Base-by-base conservation (phyloP, 129 eudicot genomes). In the Lonicera japonica region DNA sequence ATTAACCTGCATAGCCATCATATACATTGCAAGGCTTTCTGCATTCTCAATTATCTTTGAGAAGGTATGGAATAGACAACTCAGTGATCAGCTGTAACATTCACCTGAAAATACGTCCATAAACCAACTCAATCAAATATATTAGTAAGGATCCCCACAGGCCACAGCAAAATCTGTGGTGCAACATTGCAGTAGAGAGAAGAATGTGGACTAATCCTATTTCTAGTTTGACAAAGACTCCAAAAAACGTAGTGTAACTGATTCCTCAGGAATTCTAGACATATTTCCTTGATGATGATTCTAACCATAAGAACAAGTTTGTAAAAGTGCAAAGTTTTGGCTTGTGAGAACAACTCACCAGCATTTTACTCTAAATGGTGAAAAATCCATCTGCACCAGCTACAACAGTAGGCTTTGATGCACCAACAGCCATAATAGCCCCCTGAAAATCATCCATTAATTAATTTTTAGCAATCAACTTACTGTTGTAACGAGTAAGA, bases 391-490 rank as follows among this genome's bases (percentile, higher is more conserved):
- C 88, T 57, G 79, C 73, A 67, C 71, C 95, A 41, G 96, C 95
- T 51, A 80, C 74, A 73, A 87, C 87, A 60, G 94, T 79, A 71
- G 98, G 96, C 80, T 91, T 87, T 53, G 96, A 91, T 63, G 95
- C 96, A 64, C 96, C 96, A 69, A 91, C 96, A 60, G 96, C 98
- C 98, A 87, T 87, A 39, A 87, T 91, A 87, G 97, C 96, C n/a
- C 96, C 96, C 98, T 87, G 68, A 18, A 61, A 79, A 60, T 52
- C 57, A 60, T 63, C 21, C 60, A 80, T 34, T 36, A 16, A 80
- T 34, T 36, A 16, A 43, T 21, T 21, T 48, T 58, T 13, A 48
- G 48, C 50, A 15, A 51, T 38, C 63, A 61, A 16, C 25, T 3
- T 12, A 40, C 25, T 18, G 25, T 43, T 23, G 5, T 13, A 41